phyloP scores from a whole-genome alignment of 2,329 filamentous ascomycete genomes.

The Monilinia polystroma region DNA sequence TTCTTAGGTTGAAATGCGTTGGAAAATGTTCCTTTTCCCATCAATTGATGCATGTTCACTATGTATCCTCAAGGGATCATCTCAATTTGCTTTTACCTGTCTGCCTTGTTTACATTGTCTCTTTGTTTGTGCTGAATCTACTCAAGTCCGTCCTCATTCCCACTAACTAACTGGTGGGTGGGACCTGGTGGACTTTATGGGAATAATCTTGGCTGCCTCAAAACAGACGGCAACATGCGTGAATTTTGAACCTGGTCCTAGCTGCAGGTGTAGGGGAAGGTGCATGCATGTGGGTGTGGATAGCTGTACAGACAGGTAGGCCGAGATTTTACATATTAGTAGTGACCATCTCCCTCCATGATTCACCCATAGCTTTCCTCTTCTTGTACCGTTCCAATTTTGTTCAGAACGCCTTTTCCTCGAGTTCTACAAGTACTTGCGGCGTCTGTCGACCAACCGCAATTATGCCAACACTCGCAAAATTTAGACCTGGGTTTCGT shows the following conservation, averaged over 20 bases:
- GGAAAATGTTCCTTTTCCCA: not conserved
- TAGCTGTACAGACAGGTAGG: not conserved
- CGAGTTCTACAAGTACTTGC: constrained; percentile 3
- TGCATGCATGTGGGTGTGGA: not conserved
- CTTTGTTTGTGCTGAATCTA: not conserved
- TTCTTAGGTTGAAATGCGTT: not conserved
- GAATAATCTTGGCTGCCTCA: constrained; percentile 4
- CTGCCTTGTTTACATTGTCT: not conserved
- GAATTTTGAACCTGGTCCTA: not conserved
- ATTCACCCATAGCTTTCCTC: not conserved
- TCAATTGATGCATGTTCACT: not conserved
- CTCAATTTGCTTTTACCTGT: not conserved
- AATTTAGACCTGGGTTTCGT: constrained; percentile 24
- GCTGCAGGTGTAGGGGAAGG: not conserved
- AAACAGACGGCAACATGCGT: constrained; percentile 10
- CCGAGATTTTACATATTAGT: constrained; percentile 16
- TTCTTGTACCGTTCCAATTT: not conserved
- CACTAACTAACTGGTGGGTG: not conserved
- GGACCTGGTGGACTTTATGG: constrained; percentile 1
- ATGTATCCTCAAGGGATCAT: not conserved
- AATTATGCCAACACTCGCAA: constrained; percentile 28
- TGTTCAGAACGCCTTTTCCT: not conserved
- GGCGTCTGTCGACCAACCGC: constrained; percentile 18
- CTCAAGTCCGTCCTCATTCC: not conserved
- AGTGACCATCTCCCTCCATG: not conserved